These are phyloP conservation scores for Kwoniella heveanensis DNA, from an alignment of 768 basidiomycete species.

Conservation along the genomic window DNA sequence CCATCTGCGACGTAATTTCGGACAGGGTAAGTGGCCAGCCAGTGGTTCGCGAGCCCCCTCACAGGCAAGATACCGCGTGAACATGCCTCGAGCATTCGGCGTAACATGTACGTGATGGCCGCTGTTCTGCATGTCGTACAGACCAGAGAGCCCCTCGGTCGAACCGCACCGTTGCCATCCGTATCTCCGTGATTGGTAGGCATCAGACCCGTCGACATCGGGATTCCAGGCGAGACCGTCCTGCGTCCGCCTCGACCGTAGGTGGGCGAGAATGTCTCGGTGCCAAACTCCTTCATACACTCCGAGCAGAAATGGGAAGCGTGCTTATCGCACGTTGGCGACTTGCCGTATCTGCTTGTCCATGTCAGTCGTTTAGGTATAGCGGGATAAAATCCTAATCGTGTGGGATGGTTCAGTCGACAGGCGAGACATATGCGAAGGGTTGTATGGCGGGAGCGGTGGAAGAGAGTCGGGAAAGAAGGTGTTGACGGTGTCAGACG, in stretches of 20 bases:
- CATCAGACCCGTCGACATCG: not conserved
- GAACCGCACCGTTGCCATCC: not conserved
- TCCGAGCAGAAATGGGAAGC: conserved; percentile 14
- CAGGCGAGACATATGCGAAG: conserved; percentile 28
- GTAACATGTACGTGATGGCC: not conserved
- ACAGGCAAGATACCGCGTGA: not conserved
- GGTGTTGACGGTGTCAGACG: conserved; percentile 25
- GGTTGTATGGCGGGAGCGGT: conserved; percentile 21
- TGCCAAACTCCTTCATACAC: conserved; percentile 19
- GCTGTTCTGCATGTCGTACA: not conserved
- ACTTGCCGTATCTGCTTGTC: conserved; percentile 12
- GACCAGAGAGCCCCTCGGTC: not conserved
- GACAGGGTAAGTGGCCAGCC: not conserved
- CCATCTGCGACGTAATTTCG: conserved; percentile 3
- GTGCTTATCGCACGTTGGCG: conserved; percentile 31
- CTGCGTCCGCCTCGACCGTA: not conserved
- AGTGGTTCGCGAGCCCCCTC: not conserved
- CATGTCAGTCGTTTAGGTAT: conserved; percentile 4
- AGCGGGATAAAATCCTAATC: conserved; percentile 25
- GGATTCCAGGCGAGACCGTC: not conserved
- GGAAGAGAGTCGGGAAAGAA: conserved; percentile 25
- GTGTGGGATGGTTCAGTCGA: conserved; percentile 27
- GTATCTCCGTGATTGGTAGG: not conserved
- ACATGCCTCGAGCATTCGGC: not conserved
- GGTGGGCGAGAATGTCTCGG: not conserved